phyloP scores from a whole-genome alignment of 164 flowering plant genomes.

The Cinnamomum chago region DNA sequence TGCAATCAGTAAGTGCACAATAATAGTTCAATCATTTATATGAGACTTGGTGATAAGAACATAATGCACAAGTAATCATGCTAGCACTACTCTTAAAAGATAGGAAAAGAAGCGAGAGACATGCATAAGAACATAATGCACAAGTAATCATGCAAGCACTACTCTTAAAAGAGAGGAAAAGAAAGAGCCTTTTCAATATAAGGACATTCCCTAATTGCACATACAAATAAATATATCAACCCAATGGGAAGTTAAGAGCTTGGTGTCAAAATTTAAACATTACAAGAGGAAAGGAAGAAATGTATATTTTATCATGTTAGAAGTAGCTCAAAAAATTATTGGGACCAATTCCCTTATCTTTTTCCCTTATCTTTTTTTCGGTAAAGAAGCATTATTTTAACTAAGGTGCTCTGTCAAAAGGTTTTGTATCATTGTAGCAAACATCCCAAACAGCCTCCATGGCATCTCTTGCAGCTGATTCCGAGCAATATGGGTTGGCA shows the following conservation, averaged over 20 bases:
- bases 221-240: background rate
- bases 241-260: background rate
- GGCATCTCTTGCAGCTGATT: conserved; percentile 81
- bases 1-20: no score
- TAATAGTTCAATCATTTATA: no score
- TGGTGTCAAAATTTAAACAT: background rate
- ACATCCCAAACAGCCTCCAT: conserved; percentile 96
- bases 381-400: background rate
- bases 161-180: no score
- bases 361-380: no score
- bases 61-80: no score
- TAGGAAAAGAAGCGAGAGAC: no score
- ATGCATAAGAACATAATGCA: no score
- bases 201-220: no score
- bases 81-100: no score
- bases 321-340: background rate
- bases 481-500: conserved; percentile 78
- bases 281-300: background rate
- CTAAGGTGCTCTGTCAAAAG: conserved; percentile 93
- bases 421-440: conserved; percentile 91
- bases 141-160: no score
- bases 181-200: no score
- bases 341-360: background rate
- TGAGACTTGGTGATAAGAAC: no score
- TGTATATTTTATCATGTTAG: background rate